phyloP scores from a whole-genome alignment of 2,329 filamentous ascomycete species.

The Botrytis cinerea region DNA sequence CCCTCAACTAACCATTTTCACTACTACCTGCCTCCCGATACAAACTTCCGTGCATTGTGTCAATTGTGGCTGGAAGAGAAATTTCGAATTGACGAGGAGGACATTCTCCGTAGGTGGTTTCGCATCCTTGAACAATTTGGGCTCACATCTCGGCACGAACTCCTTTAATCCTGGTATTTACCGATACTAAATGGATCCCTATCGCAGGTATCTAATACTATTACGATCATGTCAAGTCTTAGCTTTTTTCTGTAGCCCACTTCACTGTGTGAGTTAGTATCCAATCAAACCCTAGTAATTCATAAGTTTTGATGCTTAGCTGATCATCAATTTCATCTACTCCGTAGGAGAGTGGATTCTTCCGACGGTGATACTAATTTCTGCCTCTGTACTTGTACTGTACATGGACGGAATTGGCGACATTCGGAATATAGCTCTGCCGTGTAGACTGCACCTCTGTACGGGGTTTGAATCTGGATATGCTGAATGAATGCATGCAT shows the following conservation, averaged over 20 bases:
- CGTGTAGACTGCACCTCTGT: slow-evolving; percentile 4
- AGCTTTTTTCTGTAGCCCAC: background rate
- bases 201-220: background rate
- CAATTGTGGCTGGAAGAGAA: slow-evolving; percentile 15
- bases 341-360: slow-evolving; percentile 9
- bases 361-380: background rate
- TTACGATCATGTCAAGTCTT: slow-evolving; percentile 11
- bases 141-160: slow-evolving; percentile 23
- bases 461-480: background rate
- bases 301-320: slow-evolving; percentile 2
- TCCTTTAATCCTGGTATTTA: slow-evolving; percentile 4
- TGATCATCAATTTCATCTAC: slow-evolving; percentile 5
- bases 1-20: background rate
- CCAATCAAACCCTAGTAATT: slow-evolving; percentile 20
- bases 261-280: background rate
- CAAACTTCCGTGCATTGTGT: slow-evolving; percentile 15
- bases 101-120: background rate
- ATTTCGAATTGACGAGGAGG: slow-evolving; percentile 9
- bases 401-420: slow-evolving; percentile 8
- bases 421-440: background rate
- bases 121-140: slow-evolving; percentile 16
- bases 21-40: background rate
- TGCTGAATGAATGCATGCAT: background rate
- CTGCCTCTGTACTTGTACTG: background rate
- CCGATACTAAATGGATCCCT: slow-evolving; percentile 2